Evolutionary conservation across 306 rosid species (phyloP).

Genomic region (Lathyrus aphaca): DNA sequence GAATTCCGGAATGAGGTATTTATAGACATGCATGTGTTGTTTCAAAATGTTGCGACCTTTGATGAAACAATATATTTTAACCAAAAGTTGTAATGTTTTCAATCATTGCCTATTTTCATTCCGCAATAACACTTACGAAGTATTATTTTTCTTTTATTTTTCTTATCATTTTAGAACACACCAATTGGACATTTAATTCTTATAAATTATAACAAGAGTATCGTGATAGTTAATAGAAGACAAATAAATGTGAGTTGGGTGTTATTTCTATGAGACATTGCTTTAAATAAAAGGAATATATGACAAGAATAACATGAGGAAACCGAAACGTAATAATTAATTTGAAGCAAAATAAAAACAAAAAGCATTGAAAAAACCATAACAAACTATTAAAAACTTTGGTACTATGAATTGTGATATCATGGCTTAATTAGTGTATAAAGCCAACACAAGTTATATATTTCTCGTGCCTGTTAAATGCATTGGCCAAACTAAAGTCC

Average conservation of each 20-base stretch:
- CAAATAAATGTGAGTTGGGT: background rate
- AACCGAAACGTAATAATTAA: background rate
- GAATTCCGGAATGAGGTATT: too few species aligned
- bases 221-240: background rate
- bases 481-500: conserved; percentile 5
- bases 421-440: conserved; percentile 7
- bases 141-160: too few species aligned
- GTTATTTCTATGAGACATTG: background rate
- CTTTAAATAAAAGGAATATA: background rate
- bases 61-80: too few species aligned
- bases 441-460: conserved; percentile 10
- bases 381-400: background rate
- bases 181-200: too few species aligned
- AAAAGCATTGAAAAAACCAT: background rate
- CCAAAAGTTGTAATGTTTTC: too few species aligned
- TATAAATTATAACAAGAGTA: too few species aligned
- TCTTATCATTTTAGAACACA: too few species aligned
- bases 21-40: too few species aligned
- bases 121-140: too few species aligned
- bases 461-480: conserved; percentile 24
- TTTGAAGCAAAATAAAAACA: background rate
- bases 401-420: background rate
- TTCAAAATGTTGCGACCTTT: too few species aligned
- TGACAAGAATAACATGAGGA: background rate
- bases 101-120: too few species aligned